Evolutionary conservation across 257 asterid species (phyloP), one percentile per base, ranked within the genome.

Genomic region (Solanum dulcamara): DNA sequence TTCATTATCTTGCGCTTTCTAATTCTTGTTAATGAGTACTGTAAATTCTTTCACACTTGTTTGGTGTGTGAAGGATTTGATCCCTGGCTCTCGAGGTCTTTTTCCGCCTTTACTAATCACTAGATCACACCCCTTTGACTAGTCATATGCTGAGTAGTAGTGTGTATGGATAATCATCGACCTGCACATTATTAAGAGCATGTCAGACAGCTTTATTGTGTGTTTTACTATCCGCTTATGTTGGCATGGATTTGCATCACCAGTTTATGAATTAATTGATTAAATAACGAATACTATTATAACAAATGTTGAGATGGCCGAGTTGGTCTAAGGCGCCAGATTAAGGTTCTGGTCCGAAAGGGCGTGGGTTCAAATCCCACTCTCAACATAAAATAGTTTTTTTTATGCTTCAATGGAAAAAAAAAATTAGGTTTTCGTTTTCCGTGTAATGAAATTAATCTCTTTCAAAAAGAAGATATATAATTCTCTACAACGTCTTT

Each of bases 241-340:
- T 38, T 4, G 55, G 20, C 55, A 72, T 72, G 81, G n/a, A 42
- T 40, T 72, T 72, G 38, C 22, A 42, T 42, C 24, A 74, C n/a
- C 81, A 40, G 57, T 74, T 12, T 11, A 0, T 71, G 80, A 71
- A 22, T 9, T 48, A 68, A 22, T 18, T 40, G 22, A n/a, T 72
- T 72, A 38, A 40, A 26, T 40, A 37, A 72, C 13, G 33, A 72
- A 72, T n/a, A 13, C 10, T 40, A 72, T 33, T 86, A 84, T 93
- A 94, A 2, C 11, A 18, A 2, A 3, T 15, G 44, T 67, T 94
- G 99, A 94, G 89, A 97, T 95, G 98, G 97, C 96, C 95, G 98
- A 95, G 97, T 94, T 95, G 98, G 99, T 96, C 97, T 95, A 94
- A 93, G 97, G 98, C 97, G 96, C 95, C 96, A 94, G 97, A 94